A percentile compares a stretch with the other conserved stretches of the same genome.
These are phyloP conservation scores for Phragmites australis DNA, from an alignment of 176 grass and related monocot species.

Conservation along the genomic window DNA sequence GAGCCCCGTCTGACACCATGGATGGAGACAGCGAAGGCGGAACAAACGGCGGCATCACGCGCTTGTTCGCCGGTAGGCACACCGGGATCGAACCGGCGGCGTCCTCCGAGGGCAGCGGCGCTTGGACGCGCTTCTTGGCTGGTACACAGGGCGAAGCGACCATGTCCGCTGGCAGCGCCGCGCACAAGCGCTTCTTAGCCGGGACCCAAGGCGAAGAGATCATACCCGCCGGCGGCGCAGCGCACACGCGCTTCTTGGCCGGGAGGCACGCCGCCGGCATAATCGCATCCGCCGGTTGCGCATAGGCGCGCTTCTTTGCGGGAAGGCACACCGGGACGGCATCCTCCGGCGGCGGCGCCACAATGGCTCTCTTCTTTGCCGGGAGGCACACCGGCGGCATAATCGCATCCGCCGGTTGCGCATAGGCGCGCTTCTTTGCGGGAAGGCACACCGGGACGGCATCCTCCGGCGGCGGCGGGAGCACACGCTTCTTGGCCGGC, in stretches of 20 bases:
- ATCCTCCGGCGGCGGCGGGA: constrained; percentile 19
- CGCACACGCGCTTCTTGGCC: constrained; percentile 28
- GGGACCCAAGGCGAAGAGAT: background rate
- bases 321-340: background rate
- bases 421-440: constrained; percentile 1
- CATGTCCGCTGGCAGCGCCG: background rate
- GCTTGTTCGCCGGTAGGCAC: constrained; percentile 24
- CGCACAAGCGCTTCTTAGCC: background rate
- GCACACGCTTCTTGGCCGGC: constrained; percentile 72
- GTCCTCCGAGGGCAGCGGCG: background rate
- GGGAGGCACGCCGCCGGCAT: background rate
- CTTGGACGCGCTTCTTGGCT: constrained; percentile 24
- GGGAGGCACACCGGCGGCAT: constrained; percentile 42
- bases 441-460: background rate
- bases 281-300: background rate
- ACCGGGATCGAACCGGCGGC: background rate
- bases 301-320: constrained; percentile 1
- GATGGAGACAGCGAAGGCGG: background rate
- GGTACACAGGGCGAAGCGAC: background rate
- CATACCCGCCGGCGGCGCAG: background rate
- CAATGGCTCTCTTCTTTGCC: constrained; percentile 66
- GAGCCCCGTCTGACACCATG: background rate
- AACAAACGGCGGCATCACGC: constrained; percentile 27
- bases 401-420: background rate
- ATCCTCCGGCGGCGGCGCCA: background rate